phyloP scores from a whole-genome alignment of 139 green algal genomes.

The Coccomyxa sp. region DNA sequence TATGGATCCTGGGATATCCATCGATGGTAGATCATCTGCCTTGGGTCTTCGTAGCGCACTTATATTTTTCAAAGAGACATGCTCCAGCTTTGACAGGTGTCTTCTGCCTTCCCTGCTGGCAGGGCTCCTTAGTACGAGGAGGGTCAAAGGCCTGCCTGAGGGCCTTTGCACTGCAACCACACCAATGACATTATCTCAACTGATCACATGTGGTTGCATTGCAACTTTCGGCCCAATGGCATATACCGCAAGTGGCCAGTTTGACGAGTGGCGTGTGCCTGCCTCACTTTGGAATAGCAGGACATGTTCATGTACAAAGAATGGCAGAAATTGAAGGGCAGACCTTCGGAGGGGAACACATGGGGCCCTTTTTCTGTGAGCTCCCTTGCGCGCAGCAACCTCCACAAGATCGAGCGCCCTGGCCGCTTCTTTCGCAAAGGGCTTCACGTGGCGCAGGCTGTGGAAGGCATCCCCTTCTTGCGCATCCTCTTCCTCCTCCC shows the following conservation, averaged over 20 bases:
- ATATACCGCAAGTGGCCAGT: too few relatives aligned
- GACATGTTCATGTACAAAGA: too few relatives aligned
- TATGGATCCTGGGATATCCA: too few relatives aligned
- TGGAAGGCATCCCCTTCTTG: background rate
- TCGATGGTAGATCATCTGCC: too few relatives aligned
- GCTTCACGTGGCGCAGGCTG: background rate
- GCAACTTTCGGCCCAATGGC: too few relatives aligned
- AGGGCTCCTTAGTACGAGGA: background rate
- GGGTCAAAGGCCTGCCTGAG: conserved; percentile 9
- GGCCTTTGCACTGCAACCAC: background rate
- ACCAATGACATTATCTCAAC: background rate
- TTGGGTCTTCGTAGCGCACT: background rate
- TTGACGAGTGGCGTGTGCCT: too few relatives aligned
- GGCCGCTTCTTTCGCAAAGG: background rate
- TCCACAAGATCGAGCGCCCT: background rate
- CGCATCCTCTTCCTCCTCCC: background rate
- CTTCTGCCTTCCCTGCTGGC: background rate
- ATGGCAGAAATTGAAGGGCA: too few relatives aligned
- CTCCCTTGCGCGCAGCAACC: background rate
- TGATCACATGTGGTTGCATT: too few relatives aligned
- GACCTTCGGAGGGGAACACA: too few relatives aligned
- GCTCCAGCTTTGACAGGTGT: background rate
- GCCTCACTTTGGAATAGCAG: too few relatives aligned
- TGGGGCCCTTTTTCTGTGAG: too few relatives aligned
- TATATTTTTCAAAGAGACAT: background rate